Conservation (phyloP, 2,329 filamentous ascomycete genomes). For the Ascochyta rabiei region DNA sequence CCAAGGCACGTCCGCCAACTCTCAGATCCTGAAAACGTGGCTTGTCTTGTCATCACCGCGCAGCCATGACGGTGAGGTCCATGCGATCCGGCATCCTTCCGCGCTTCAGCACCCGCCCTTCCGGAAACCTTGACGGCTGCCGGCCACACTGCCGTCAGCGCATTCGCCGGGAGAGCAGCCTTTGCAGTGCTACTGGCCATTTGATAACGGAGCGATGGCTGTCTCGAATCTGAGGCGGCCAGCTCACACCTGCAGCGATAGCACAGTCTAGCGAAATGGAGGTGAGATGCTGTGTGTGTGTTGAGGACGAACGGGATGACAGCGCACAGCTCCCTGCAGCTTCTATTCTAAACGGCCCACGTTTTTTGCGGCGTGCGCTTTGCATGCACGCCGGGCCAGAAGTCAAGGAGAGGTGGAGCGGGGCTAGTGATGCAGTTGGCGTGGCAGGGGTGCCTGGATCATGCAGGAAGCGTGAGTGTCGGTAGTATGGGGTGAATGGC, state of each 20-base stretch:
- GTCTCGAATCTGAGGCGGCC: slow-evolving; percentile 30
- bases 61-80: slow-evolving; percentile 38
- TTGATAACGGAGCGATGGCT: slow-evolving; percentile 25
- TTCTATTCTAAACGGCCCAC: slow-evolving; percentile 45
- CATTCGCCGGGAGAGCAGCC: slow-evolving; percentile 16
- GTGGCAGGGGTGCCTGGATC: slow-evolving; percentile 38
- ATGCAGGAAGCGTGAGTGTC: slow-evolving; percentile 39
- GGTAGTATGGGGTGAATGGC: slow-evolving; percentile 49
- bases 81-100: slow-evolving; percentile 30
- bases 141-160: slow-evolving; percentile 31
- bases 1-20: slow-evolving; percentile 19
- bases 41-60: slow-evolving; percentile 32
- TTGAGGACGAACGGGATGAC: slow-evolving; percentile 42
- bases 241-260: slow-evolving; percentile 37
- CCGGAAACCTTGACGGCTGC: slow-evolving; percentile 33
- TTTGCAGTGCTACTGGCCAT: slow-evolving; percentile 23
- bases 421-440: slow-evolving; percentile 46
- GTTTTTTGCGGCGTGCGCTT: slow-evolving; percentile 46
- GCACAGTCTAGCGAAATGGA: slow-evolving; percentile 34
- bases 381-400: slow-evolving; percentile 41
- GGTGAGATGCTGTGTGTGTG: slow-evolving; percentile 34
- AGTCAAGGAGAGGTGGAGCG: slow-evolving; percentile 36
- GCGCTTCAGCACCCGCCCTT: slow-evolving; percentile 44
- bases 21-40: slow-evolving; percentile 21
- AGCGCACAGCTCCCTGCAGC: slow-evolving; percentile 45